Conservation (phyloP, 1,284 basidiomycete genomes). For the Tilletia indica region DNA sequence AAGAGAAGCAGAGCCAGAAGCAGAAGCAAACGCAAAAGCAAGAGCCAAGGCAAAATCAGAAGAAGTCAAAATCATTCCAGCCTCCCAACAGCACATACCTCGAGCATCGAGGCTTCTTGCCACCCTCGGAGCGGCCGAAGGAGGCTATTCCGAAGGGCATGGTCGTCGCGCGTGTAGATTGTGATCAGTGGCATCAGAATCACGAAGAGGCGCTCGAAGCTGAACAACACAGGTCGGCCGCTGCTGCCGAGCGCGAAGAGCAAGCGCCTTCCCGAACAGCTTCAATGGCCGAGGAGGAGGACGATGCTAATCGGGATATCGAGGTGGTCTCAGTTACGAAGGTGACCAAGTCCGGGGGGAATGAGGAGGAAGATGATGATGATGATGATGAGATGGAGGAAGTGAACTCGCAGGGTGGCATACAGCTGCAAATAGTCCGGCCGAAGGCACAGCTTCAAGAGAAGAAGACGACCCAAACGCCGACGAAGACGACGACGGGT, state of each 20-base stretch:
- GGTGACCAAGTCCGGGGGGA: neutral
- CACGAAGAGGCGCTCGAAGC: neutral
- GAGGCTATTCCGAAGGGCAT: neutral
- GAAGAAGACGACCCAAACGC: neutral
- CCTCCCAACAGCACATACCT: neutral
- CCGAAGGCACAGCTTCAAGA: neutral
- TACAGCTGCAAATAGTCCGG: too few relatives aligned
- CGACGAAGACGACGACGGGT: neutral
- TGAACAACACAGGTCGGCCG: neutral
- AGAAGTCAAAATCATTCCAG: neutral
- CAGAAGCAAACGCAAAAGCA: neutral
- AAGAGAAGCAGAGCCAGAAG: too few relatives aligned
- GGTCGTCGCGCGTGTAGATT: neutral
- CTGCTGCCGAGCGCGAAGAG: neutral
- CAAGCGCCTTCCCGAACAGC: neutral
- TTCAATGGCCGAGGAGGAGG: neutral
- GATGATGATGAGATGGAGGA: neutral
- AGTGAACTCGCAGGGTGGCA: too few relatives aligned
- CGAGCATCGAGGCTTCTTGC: neutral
- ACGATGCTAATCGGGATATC: neutral
- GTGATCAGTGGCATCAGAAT: slow-evolving; percentile 1
- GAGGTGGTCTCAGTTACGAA: neutral
- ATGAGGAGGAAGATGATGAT: neutral
- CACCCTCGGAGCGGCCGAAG: neutral
- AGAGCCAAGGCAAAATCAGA: neutral